Base-by-base conservation (phyloP, 129 eudicot genomes). In the Ambrosia trifida region DNA sequence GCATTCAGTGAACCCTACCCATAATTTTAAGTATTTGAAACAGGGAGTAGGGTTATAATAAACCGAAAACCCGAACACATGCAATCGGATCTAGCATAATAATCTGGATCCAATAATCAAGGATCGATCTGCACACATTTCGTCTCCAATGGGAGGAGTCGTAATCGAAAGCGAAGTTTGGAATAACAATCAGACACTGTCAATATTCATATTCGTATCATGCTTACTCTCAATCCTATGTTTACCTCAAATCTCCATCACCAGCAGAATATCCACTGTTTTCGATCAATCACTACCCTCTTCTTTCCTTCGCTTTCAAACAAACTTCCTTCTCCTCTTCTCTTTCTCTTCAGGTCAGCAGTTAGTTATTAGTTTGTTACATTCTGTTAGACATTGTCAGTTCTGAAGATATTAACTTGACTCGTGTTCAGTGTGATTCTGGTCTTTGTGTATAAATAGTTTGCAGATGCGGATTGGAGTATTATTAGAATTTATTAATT, bases 91-190 rank as follows among this genome's bases (percentile, higher is more conserved):
- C 28, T 14, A 11, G 18, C 50, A 9, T 51, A 9, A 9, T 51
- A 9, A 30, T 36, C 54, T 16, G 24, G 70, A 69, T 77, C 76
- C 81, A 58, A 69, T 24, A 61, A 50, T 36, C 70, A 14, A 44
- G 69, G 31, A 43, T 56, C 41, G 64, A 66, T 61, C 49, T 30
- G 59, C 77, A 61, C 77, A 61, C 33, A 44, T 19, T 11, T 17
- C 19, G 14, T 47, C 14, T 58, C 51, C 72, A 79, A 94, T 89
- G 98, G 96, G 81, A 44, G 96, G 81, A 44, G 87, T 94, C 5
- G 89, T 85, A 36, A 85, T 94, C 30, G 90, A 94, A 51, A 78
- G 70, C 69, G 82, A 87, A 62, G 58, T 85, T 20, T 94, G 98
- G 98, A 81, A 84, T 56, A 93, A 88, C 56, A 80, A 79, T 70